These are phyloP conservation scores for Linnemannia schmuckeri DNA, from an alignment of 192 early-diverging fungal genomes.

Conservation along the genomic window DNA sequence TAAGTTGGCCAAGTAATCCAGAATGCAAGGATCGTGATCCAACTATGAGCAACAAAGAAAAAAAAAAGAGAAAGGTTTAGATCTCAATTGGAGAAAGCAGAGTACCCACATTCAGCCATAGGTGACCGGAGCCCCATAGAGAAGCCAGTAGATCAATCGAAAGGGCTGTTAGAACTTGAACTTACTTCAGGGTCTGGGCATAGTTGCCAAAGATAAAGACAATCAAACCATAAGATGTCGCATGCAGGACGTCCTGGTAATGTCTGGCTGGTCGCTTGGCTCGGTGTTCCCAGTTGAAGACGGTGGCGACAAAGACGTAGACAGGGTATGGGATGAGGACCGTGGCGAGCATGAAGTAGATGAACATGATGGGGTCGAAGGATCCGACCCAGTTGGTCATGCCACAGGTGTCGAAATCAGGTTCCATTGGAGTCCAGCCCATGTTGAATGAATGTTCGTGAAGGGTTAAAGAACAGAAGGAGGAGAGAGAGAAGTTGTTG, in stretches of 20 bases:
- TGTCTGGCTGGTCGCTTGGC: conserved; percentile 73
- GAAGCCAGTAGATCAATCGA: not conserved
- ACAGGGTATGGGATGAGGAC: conserved; percentile 66
- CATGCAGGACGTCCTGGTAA: conserved; percentile 73
- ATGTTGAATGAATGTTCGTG: conserved; percentile 11
- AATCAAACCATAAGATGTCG: conserved; percentile 71
- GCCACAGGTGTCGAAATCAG: conserved; percentile 42
- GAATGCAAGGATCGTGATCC: conserved; percentile 51
- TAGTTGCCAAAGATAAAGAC: conserved; percentile 86
- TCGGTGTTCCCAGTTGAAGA: conserved; percentile 76
- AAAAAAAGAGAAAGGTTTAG: not conserved
- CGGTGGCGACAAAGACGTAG: conserved; percentile 70
- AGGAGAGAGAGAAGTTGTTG: not conserved
- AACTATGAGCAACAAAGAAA: conserved; percentile 9
- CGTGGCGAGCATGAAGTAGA: conserved; percentile 68
- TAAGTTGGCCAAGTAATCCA: conserved; percentile 57
- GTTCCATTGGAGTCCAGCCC: conserved; percentile 55
- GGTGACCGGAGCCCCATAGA: not conserved
- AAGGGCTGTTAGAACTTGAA: not conserved
- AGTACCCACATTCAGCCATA: not conserved
- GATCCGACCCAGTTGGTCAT: conserved; percentile 60
- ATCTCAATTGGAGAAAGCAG: not conserved
- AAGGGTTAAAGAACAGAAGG: not conserved
- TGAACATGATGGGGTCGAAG: conserved; percentile 63
- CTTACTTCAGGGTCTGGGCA: conserved; percentile 72